Evolutionary conservation across 139 green algal species (phyloP), one percentile per base, ranked within the genome.

Genomic region (Chlamydomonas sp.): DNA sequence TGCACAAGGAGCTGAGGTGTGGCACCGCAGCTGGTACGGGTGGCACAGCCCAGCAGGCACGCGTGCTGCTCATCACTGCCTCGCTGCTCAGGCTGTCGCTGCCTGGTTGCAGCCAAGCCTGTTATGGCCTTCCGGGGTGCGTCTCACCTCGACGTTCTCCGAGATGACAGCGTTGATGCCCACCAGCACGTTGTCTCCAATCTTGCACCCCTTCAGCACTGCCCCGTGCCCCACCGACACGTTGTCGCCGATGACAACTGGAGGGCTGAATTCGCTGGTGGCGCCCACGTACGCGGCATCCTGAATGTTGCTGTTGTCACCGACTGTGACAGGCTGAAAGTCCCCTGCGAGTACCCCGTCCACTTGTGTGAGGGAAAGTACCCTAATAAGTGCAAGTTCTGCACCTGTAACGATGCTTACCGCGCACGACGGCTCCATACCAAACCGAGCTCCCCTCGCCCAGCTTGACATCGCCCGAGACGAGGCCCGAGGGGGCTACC

Each of bases 161-260:
- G 95, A 90, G 57, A 99, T 64, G 0, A 97, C 96, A 8, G 98
- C 94, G n/a, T 95, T 96, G 91, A 99, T 99, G 87, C 98, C 98
- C 15, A 99, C 94, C 12, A 99, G 94, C 31, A 80, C 89, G 16
- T 96, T 95, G 91, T 99, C 96, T 16, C 95, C 96, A 15, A 99
- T 92, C 2, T 91, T 97, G 91, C 95, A 98, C n/a, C 96, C 97
- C 69, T 98, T 94, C 73, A 99, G 85, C 10, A 93, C 93, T 1
- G 94, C 96, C 49, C 91, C 91, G 82, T 99, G 97, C 3, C 96
- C 97, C 15, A 98, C 86, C 2, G 98, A 99, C 57, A 99, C 98
- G 61, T 96, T 92, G 72, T 94, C 91, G 77, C 98, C 98, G 63
- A 99, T 97, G 10, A 74, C 49, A 7, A 90, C 85, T 5, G 81